phyloP scores from a whole-genome alignment of 2,329 filamentous ascomycete species.

The Claviceps purpurea region DNA sequence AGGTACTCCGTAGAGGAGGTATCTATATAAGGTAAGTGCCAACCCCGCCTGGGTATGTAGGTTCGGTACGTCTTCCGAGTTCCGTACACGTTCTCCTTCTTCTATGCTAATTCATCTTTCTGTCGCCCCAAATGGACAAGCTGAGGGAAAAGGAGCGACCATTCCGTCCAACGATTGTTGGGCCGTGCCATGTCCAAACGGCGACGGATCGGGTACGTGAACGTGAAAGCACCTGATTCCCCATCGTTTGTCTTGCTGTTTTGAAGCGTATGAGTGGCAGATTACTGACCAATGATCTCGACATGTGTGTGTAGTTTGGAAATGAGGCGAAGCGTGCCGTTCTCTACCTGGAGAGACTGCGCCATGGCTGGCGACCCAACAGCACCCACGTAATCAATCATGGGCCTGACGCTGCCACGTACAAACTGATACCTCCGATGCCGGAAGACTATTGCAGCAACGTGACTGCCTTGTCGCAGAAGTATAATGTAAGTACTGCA shows the following conservation, averaged over 20 bases:
- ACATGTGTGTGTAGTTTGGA: constrained; percentile 20
- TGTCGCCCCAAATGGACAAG: constrained; percentile 6
- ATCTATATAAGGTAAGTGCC: too few relatives aligned
- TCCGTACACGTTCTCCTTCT: background rate
- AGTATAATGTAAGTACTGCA: constrained; percentile 32
- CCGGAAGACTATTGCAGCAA: constrained; percentile 34
- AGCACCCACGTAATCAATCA: constrained; percentile 6
- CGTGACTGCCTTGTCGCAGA: constrained; percentile 43
- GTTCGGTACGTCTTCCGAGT: too few relatives aligned
- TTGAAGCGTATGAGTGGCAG: background rate
- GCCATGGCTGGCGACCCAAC: constrained; percentile 2
- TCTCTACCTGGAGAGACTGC: constrained; percentile 21
- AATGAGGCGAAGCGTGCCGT: constrained; percentile 19
- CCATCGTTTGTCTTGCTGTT: background rate
- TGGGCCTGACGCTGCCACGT: constrained; percentile 12
- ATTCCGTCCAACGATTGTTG: constrained; percentile 19
- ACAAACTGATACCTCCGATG: constrained; percentile 18
- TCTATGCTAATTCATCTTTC: constrained; percentile 4
- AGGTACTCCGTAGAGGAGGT: too few relatives aligned
- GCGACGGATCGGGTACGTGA: constrained; percentile 22
- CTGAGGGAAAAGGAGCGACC: background rate
- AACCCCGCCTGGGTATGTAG: too few relatives aligned
- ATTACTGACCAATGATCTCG: background rate
- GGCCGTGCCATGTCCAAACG: constrained; percentile 24
- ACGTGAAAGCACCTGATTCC: background rate